These are phyloP conservation scores for Ceratobasidium papillatum DNA, from an alignment of 1,284 basidiomycete species.

Conservation along the genomic window DNA sequence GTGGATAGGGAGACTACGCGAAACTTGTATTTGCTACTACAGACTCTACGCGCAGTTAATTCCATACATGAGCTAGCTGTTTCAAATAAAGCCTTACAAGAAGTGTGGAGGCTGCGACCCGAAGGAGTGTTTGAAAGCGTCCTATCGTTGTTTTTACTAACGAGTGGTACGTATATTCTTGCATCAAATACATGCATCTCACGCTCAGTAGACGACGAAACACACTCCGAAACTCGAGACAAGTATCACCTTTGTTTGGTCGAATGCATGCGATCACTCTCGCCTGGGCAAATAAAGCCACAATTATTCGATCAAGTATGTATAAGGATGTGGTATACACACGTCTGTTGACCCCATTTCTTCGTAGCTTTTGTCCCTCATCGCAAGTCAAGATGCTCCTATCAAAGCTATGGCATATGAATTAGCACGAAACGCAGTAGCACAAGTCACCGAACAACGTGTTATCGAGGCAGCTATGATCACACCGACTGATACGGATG, in stretches of 20 bases:
- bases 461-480: constrained; percentile 28
- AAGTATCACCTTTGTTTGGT: constrained; percentile 16
- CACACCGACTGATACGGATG: not conserved
- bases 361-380: constrained; percentile 4
- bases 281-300: not conserved
- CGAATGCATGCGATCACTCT: constrained; percentile 34
- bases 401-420: constrained; percentile 29
- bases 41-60: constrained; percentile 74
- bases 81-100: constrained; percentile 78
- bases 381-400: not conserved
- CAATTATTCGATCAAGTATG: constrained; percentile 19
- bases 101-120: constrained; percentile 72
- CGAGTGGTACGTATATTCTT: constrained; percentile 58
- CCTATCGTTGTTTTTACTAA: constrained; percentile 64
- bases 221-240: constrained; percentile 9
- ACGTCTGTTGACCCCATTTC: no score
- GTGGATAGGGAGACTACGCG: constrained; percentile 14
- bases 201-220: not conserved
- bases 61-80: constrained; percentile 73
- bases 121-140: constrained; percentile 64
- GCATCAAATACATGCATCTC: not conserved
- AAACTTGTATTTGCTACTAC: constrained; percentile 58
- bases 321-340: not conserved
- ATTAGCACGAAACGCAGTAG: constrained; percentile 11
- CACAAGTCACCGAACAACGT: constrained; percentile 35